Conservation (phyloP, 805 yeast genomes). For the Barnettozyma populi region DNA sequence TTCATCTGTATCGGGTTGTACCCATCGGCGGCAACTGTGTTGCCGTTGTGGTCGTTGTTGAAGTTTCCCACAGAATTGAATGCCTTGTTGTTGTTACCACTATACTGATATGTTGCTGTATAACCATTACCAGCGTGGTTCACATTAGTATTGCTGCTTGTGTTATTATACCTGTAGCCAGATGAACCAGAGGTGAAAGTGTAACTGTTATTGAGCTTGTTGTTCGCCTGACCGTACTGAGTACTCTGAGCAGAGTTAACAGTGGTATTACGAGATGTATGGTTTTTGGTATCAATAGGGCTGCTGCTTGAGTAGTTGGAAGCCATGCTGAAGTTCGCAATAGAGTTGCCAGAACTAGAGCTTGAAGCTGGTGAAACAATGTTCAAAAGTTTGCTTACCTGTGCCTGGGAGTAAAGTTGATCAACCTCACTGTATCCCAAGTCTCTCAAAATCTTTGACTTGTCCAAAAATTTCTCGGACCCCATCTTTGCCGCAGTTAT, state of each 20-base stretch:
- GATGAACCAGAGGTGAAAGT: neutral
- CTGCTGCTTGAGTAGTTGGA: neutral
- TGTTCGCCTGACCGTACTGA: neutral
- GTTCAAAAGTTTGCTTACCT: constrained; percentile 3
- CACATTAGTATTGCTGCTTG: neutral
- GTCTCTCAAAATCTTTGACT: constrained; percentile 1
- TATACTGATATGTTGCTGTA: neutral
- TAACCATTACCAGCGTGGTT: neutral
- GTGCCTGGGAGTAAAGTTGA: neutral
- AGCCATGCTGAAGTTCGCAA: constrained; percentile 28
- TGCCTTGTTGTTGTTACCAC: neutral
- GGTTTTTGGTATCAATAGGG: neutral
- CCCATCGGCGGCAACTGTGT: neutral
- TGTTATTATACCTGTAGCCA: neutral
- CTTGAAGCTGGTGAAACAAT: constrained; percentile 10
- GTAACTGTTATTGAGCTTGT: neutral
- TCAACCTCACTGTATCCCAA: constrained; percentile 7
- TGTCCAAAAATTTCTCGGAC: constrained; percentile 5
- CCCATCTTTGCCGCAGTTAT: neutral
- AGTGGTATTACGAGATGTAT: constrained; percentile 2
- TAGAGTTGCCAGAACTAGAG: constrained; percentile 1
- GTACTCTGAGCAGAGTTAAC: neutral
- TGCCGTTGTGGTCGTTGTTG: neutral
- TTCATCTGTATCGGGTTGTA: neutral
- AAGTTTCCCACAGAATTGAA: neutral